Percentiles rank a stretch among this genome's conserved stretches.
These are phyloP conservation scores for Trichosanthes cucumerina DNA, from an alignment of 306 rosid species.

Conservation along the genomic window DNA sequence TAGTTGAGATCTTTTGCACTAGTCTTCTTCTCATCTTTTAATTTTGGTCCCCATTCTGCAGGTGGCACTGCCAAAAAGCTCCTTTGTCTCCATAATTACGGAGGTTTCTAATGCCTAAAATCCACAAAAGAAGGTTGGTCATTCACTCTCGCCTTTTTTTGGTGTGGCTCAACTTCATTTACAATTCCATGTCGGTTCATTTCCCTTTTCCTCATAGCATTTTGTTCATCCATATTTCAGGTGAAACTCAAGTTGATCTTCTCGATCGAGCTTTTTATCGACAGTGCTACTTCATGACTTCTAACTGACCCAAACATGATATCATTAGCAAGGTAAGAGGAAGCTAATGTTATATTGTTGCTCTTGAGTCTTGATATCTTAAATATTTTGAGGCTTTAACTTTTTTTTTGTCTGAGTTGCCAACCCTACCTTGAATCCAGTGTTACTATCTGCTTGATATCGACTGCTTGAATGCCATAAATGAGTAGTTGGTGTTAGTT, in stretches of 20 bases:
- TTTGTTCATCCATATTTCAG: neutral
- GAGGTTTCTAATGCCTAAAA: constrained; percentile 32
- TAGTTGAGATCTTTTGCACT: constrained; percentile 33
- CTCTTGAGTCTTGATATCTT: neutral
- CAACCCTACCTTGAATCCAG: neutral
- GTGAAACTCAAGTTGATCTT: neutral
- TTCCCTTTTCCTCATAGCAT: neutral
- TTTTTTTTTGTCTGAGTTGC: neutral
- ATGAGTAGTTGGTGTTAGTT: constrained; percentile 2
- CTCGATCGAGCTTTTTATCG: neutral
- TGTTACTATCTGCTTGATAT: neutral
- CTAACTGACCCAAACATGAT: neutral
- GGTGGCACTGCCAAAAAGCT: constrained; percentile 40
- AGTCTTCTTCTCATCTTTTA: constrained; percentile 37
- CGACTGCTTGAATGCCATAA: neutral
- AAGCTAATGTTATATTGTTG: neutral
- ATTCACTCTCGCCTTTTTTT: constrained; percentile 23
- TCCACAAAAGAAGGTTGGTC: constrained; percentile 43
- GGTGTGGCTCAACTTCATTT: neutral
- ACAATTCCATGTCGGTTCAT: neutral
- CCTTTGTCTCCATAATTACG: constrained; percentile 38
- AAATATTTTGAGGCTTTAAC: neutral
- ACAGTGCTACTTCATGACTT: neutral
- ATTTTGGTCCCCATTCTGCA: constrained; percentile 51
- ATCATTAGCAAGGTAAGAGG: neutral